These are phyloP conservation scores for Karstenula rhodostoma DNA, from an alignment of 2,329 filamentous ascomycete species.

Conservation along the genomic window DNA sequence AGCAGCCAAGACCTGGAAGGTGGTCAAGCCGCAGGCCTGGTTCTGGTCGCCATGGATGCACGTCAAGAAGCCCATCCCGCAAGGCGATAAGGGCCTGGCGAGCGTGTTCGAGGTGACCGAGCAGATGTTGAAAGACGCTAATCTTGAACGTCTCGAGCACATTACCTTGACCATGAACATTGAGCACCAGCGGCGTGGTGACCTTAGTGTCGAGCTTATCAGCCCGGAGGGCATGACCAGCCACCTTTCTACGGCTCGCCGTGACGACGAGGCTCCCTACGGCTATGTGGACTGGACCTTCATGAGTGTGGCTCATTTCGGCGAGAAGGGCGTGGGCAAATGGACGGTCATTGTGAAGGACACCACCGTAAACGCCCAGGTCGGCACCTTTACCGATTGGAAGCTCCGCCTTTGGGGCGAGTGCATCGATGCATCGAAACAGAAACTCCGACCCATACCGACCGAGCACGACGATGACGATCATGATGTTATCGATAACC, in stretches of 20 bases:
- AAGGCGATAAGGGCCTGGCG: slow-evolving; percentile 80
- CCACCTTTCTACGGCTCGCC: slow-evolving; percentile 80
- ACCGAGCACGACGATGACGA: slow-evolving; percentile 83
- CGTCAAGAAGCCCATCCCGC: slow-evolving; percentile 83
- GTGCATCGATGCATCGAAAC: slow-evolving; percentile 76
- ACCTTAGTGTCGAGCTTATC: slow-evolving; percentile 89
- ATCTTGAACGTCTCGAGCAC: slow-evolving; percentile 88
- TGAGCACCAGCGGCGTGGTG: slow-evolving; percentile 83
- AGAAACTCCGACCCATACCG: slow-evolving; percentile 80
- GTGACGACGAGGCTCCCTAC: slow-evolving; percentile 67
- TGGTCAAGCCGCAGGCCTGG: slow-evolving; percentile 96
- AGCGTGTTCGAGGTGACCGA: slow-evolving; percentile 83
- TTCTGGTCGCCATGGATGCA: slow-evolving; percentile 93
- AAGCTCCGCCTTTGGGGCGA: slow-evolving; percentile 95
- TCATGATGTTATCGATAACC: slow-evolving; percentile 68
- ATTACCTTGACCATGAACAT: slow-evolving; percentile 98
- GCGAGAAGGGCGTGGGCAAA: slow-evolving; percentile 83
- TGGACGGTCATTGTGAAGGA: slow-evolving; percentile 95
- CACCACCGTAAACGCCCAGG: slow-evolving; percentile 76
- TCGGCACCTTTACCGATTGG: slow-evolving; percentile 87
- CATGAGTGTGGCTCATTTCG: slow-evolving; percentile 98
- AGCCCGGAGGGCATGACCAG: slow-evolving; percentile 84
- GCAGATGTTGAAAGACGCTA: slow-evolving; percentile 81
- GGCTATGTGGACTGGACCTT: slow-evolving; percentile 98
- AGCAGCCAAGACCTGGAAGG: slow-evolving; percentile 81